Evolutionary conservation across 208 protist species (phyloP), one percentile per base, ranked within the genome.

Genomic region (Kentomonas sorsogonicus): DNA sequence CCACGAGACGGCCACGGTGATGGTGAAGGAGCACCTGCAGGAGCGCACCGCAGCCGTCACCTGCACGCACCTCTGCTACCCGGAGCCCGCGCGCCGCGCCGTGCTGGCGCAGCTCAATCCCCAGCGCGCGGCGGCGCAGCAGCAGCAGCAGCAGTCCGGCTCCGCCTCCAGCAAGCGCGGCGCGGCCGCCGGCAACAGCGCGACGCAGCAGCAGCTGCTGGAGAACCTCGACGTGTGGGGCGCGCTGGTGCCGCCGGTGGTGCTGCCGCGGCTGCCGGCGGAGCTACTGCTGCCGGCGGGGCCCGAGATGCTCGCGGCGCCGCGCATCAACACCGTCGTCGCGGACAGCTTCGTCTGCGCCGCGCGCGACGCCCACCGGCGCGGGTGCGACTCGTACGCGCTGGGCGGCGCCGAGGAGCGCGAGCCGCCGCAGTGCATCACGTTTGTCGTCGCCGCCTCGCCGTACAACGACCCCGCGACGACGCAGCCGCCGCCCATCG

Each of bases 51-150:
- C 79, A 1, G 68, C 77, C 11, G 55, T 72, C 0, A 84, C 71
- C 65, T 87, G 72, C 66, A 77, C 69, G 7, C 89, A 93, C 59
- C 54, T 88, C 22, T 93, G 86, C 69, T 89, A 93, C 66, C 45
- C 48, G n/a, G 82, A 84, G 13, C 58, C 61, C 0, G 53, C 59
- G 11, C 66, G 78, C 1, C 72, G 70, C 3, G 65, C 60, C 10
- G 43, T 62, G 45, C 47, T 66, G 27, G n/a, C n/a, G 26, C 48
- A 65, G 34, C 63, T 78, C 56, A 57, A 64, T 26, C 64, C 64
- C 6, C 56, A 63, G 57, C 61, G 60, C 10, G 27, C 23, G 23
- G 46, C 45, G 26, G n/a, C n/a, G 48, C 57, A 33, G 53, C 54
- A 53, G 39, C 65, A 58, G 56, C 58, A 55, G 44, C 60, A 64